These are phyloP conservation scores for Aspergillus hancockii DNA, from an alignment of 495 filamentous ascomycete species.

Conservation along the genomic window DNA sequence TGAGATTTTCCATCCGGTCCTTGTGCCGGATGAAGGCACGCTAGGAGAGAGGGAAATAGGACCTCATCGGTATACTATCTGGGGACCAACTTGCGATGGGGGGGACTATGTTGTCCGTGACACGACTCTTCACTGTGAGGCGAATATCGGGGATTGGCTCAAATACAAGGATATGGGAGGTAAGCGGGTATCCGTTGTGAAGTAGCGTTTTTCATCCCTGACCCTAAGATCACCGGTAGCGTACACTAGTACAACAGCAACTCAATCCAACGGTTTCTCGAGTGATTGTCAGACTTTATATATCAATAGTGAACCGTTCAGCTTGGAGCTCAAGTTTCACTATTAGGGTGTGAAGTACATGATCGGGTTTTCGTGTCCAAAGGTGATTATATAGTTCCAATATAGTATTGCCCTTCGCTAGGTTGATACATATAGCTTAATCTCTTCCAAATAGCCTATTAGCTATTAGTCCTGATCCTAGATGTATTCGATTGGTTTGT, in stretches of 20 bases:
- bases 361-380: too few relatives aligned
- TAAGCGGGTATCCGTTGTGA: slow-evolving; percentile 7
- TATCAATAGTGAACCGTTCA: not conserved
- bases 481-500: too few relatives aligned
- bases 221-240: slow-evolving; percentile 8
- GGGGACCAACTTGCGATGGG: slow-evolving; percentile 41
- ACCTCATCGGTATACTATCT: slow-evolving; percentile 27
- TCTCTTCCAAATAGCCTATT: too few relatives aligned
- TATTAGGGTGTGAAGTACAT: too few relatives aligned
- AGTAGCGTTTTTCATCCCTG: not conserved
- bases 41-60: not conserved
- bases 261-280: slow-evolving; percentile 29
- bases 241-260: slow-evolving; percentile 30
- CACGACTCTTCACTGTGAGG: slow-evolving; percentile 21
- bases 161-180: slow-evolving; percentile 38
- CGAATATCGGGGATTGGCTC: slow-evolving; percentile 37
- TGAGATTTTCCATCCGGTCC: slow-evolving; percentile 11
- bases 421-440: too few relatives aligned
- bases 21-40: not conserved
- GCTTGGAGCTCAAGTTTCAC: too few relatives aligned
- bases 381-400: too few relatives aligned
- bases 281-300: not conserved
- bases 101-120: slow-evolving; percentile 27
- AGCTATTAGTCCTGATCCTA: too few relatives aligned
- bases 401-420: too few relatives aligned